phyloP scores from a whole-genome alignment of 805 yeast species.

The Zygoascus biomembranicola region DNA sequence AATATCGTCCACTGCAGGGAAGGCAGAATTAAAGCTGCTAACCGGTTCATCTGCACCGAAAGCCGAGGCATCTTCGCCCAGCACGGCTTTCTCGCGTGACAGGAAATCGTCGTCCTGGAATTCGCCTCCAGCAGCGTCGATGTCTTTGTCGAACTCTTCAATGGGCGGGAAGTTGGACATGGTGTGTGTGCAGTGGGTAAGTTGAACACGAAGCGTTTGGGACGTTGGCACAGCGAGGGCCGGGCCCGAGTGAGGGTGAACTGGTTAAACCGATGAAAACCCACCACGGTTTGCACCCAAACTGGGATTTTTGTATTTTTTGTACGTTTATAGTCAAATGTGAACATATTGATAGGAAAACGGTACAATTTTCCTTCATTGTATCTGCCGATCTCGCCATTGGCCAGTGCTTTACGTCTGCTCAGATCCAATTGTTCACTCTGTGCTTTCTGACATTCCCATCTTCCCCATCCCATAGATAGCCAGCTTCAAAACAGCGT shows the following conservation, averaged over 20 bases:
- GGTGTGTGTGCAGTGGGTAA: background rate
- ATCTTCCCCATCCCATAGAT: background rate
- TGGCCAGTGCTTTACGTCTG: too few species aligned
- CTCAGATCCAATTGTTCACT: background rate
- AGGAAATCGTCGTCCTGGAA: constrained; percentile 33
- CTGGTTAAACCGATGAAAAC: background rate
- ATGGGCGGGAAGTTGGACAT: constrained; percentile 32
- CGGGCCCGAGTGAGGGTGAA: constrained; percentile 1
- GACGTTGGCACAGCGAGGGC: constrained; percentile 1
- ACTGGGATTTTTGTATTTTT: too few species aligned
- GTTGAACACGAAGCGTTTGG: background rate
- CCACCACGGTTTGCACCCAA: too few species aligned
- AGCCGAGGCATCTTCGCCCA: constrained; percentile 36
- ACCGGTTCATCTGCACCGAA: constrained; percentile 19
- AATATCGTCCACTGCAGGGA: constrained; percentile 21
- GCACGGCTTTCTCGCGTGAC: constrained; percentile 34
- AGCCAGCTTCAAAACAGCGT: too few species aligned
- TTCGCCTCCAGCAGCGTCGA: constrained; percentile 10
- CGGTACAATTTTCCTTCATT: too few species aligned
- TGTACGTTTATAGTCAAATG: background rate
- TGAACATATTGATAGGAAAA: too few species aligned
- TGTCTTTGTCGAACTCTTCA: constrained; percentile 30
- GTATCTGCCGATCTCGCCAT: too few species aligned
- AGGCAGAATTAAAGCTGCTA: constrained; percentile 18
- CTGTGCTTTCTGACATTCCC: background rate